Conservation (phyloP, 441 rosid species). For the Corymbia calophylla region DNA sequence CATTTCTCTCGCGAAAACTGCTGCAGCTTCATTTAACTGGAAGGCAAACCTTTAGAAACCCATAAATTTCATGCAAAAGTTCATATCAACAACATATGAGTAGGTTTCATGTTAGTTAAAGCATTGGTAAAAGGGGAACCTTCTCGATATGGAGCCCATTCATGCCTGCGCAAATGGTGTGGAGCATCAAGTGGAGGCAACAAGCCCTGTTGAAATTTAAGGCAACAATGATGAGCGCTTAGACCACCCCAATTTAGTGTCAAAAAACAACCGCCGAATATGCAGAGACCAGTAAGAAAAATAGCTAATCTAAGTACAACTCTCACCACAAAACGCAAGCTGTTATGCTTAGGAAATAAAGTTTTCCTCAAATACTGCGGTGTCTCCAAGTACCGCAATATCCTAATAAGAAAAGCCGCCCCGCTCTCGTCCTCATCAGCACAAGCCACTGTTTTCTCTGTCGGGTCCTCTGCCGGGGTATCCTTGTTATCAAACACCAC, state of each 20-base stretch:
- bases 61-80: background rate
- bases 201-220: constrained; percentile 48
- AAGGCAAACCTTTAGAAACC: background rate
- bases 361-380: constrained; percentile 90
- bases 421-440: constrained; percentile 64
- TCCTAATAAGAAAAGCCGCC: constrained; percentile 68
- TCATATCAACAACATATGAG: background rate
- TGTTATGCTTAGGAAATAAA: constrained; percentile 72
- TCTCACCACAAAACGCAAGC: constrained; percentile 78
- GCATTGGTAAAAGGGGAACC: constrained; percentile 22
- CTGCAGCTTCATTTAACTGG: background rate
- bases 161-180: constrained; percentile 94
- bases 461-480: constrained; percentile 21
- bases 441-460: background rate
- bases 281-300: background rate
- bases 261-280: background rate
- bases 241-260: background rate
- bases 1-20: background rate
- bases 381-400: constrained; percentile 83
- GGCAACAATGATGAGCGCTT: background rate
- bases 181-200: constrained; percentile 99
- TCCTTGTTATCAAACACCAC: constrained; percentile 82
- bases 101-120: background rate
- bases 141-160: constrained; percentile 87
- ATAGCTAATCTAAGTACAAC: background rate